Conservation (phyloP, 768 basidiomycete genomes). For the Vararia minispora region DNA sequence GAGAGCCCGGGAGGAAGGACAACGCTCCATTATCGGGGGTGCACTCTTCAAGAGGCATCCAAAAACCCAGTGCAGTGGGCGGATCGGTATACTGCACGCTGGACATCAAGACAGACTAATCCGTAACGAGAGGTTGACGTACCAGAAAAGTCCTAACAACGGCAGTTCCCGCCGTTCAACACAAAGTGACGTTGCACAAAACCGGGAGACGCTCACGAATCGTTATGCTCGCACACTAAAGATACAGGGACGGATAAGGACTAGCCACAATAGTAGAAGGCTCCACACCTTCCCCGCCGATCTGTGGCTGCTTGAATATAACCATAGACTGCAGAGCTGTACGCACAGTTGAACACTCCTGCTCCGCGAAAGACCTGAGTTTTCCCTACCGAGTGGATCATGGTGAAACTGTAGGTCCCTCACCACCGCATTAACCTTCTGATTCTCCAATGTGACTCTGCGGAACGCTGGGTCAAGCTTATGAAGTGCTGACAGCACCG, state of each 20-base stretch:
- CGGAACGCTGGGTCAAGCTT: conserved; percentile 77
- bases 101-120: conserved; percentile 2
- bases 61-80: conserved; percentile 86
- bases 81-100: conserved; percentile 75
- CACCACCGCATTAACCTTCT: conserved; percentile 55
- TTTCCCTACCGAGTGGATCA: conserved; percentile 64
- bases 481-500: conserved; percentile 67
- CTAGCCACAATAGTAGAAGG: neutral
- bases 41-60: conserved; percentile 91
- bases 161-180: no score
- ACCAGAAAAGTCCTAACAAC: conserved; percentile 60
- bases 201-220: conserved; percentile 65
- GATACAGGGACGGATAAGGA: neutral
- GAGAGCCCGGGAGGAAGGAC: conserved; percentile 86
- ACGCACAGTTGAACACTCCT: neutral
- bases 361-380: neutral
- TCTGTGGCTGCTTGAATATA: conserved; percentile 88
- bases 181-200: no score
- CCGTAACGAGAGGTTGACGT: conserved; percentile 15
- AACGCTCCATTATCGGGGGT: conserved; percentile 75
- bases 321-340: conserved; percentile 87
- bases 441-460: conserved; percentile 71
- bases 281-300: conserved; percentile 77
- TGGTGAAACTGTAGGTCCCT: conserved; percentile 72
- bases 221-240: conserved; percentile 83